Percentiles rank a stretch among this genome's conserved stretches.
Evolutionary conservation across 1,284 basidiomycete genomes (phyloP).

Genomic region (Polyporus tsugae): DNA sequence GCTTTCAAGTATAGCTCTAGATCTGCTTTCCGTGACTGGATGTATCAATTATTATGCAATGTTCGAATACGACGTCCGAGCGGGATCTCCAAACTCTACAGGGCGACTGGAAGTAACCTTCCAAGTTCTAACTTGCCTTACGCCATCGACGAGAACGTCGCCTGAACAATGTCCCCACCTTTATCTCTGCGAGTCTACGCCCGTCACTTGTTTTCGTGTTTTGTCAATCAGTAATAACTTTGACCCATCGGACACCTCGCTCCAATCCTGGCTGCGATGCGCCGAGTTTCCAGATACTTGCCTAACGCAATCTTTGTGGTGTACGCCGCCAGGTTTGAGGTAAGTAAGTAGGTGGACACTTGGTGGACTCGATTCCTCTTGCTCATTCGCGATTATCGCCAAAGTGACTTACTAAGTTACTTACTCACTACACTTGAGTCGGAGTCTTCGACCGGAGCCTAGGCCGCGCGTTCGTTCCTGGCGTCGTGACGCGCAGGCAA

Average conservation of each 20-base stretch:
- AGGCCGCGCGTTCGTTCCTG: neutral
- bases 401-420: too few relatives aligned
- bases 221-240: too few relatives aligned
- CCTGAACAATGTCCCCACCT: slow-evolving; percentile 65
- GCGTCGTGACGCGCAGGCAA: neutral
- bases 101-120: neutral
- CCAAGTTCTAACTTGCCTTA: neutral
- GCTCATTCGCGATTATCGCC: too few relatives aligned
- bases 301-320: too few relatives aligned
- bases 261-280: too few relatives aligned
- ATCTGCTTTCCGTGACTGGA: neutral
- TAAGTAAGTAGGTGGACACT: too few relatives aligned
- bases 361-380: neutral
- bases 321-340: too few relatives aligned
- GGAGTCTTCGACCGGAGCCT: neutral
- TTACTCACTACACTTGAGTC: too few relatives aligned
- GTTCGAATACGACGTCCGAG: neutral
- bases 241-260: too few relatives aligned
- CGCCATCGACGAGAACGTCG: slow-evolving; percentile 10
- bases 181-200: too few relatives aligned
- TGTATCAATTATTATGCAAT: neutral
- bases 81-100: neutral
- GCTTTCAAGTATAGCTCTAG: neutral
- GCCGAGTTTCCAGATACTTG: too few relatives aligned
- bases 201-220: too few relatives aligned